Evolutionary conservation across 371 early-diverging fungal genomes (phyloP), one percentile per base, ranked within the genome.

Genomic region (Capillidium heterosporum): DNA sequence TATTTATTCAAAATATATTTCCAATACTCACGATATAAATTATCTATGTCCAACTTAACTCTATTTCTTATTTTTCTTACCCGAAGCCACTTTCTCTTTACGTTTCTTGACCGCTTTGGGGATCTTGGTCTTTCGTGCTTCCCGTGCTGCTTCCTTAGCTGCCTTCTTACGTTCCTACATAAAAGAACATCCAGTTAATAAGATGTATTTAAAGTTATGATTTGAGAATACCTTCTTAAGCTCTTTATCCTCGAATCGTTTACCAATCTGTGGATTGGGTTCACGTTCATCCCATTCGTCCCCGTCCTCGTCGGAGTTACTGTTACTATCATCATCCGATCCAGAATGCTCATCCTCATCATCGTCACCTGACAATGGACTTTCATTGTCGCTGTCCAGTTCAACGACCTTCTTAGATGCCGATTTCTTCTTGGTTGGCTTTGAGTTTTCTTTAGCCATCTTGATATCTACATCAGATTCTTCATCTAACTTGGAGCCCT

Each of bases 31-130:
- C n/a, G n/a, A n/a, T n/a, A n/a, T n/a, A n/a, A n/a, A n/a, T n/a
- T n/a, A n/a, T n/a, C n/a, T n/a, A n/a, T n/a, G n/a, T n/a, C n/a
- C n/a, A n/a, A n/a, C n/a, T n/a, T n/a, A n/a, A n/a, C n/a, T n/a
- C n/a, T 40, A 35, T 39, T 40, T 53, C 24, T 53, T 53, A 10
- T n/a, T 17, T 40, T 53, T 53, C 10, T 39, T 31, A 53, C 11
- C 17, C 10, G 35, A 8, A 40, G 53, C 47, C 2, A 58, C 61
- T 61, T 88, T 83, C 60, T 81, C 75, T 64, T 84, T 87, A 60
- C 89, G 74, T 69, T 94, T 95, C 73, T 96, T 95, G 60, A 89
- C 92, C 1, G 89, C 77, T 69, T 96, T 96, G 26, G 91, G 91
- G 17, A 92, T 78, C 73, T 96, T 96, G 60, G 75, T 80, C 65